Evolutionary conservation across 2,329 filamentous ascomycete genomes (phyloP).

Genomic region (Diaporthe capsici): DNA sequence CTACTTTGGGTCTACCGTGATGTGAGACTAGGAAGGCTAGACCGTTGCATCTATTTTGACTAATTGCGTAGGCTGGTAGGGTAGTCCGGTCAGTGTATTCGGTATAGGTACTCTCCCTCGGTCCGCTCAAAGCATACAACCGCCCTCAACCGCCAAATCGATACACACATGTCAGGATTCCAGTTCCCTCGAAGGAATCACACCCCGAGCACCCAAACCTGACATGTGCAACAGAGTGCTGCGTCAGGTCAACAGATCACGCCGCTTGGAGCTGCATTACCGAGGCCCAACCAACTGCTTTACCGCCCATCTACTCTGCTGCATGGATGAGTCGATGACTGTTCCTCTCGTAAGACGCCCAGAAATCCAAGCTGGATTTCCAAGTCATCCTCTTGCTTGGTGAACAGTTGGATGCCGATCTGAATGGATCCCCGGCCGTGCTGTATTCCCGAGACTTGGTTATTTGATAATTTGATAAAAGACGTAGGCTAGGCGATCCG

Average conservation of each 20-base stretch:
- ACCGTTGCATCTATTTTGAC: background rate
- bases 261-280: background rate
- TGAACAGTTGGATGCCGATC: background rate
- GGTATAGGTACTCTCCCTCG: background rate
- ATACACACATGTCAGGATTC: background rate
- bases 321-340: slow-evolving; percentile 7
- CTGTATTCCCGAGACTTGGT: background rate
- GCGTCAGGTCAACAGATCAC: slow-evolving; percentile 1
- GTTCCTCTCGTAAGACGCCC: slow-evolving; percentile 12
- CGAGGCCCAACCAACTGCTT: slow-evolving; percentile 9
- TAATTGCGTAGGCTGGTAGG: background rate
- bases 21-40: slow-evolving; percentile 6
- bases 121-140: background rate
- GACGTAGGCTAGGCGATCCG: background rate
- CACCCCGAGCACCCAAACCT: background rate
- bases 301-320: slow-evolving; percentile 1
- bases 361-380: background rate
- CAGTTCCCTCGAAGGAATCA: no score
- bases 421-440: background rate
- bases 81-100: background rate
- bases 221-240: background rate
- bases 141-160: background rate
- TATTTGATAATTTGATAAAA: background rate
- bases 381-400: background rate
- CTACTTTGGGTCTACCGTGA: background rate